phyloP scores from a whole-genome alignment of 192 early-diverging fungal species.

The Linderina pennispora region DNA sequence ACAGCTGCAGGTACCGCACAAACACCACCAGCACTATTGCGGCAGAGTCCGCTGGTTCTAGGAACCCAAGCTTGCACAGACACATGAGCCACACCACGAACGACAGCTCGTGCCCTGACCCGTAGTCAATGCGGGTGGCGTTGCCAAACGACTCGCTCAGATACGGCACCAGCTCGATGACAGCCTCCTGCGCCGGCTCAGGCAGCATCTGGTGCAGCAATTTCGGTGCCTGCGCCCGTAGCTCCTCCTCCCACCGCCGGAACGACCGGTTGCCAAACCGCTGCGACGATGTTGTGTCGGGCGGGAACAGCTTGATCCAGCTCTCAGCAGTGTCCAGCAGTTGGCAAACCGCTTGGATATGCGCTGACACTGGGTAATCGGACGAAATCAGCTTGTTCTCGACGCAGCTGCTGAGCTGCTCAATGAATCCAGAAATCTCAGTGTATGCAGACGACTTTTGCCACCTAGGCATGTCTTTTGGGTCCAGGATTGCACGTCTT shows the following conservation, averaged over 20 bases:
- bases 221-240: constrained; percentile 32
- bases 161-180: constrained; percentile 70
- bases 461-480: constrained; percentile 55
- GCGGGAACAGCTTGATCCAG: constrained; percentile 78
- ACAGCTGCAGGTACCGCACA: constrained; percentile 70
- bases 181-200: constrained; percentile 34
- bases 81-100: constrained; percentile 84
- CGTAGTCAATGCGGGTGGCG: constrained; percentile 90
- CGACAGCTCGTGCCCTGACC: constrained; percentile 90
- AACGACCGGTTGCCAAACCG: constrained; percentile 95
- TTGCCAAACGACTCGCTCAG: constrained; percentile 77
- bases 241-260: constrained; percentile 60
- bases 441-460: constrained; percentile 58
- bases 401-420: constrained; percentile 65
- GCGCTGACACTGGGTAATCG: constrained; percentile 49
- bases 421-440: constrained; percentile 66
- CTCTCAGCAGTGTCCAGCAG: constrained; percentile 59
- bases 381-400: constrained; percentile 56
- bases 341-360: constrained; percentile 44
- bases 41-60: constrained; percentile 57
- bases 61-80: constrained; percentile 61
- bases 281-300: constrained; percentile 55
- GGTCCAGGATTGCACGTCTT: constrained; percentile 51
- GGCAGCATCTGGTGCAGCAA: constrained; percentile 25
- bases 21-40: constrained; percentile 73